Percentiles rank a stretch among this genome's conserved stretches.
phyloP scores from a whole-genome alignment of 345 rosid species.

The Ceriops decandra region DNA sequence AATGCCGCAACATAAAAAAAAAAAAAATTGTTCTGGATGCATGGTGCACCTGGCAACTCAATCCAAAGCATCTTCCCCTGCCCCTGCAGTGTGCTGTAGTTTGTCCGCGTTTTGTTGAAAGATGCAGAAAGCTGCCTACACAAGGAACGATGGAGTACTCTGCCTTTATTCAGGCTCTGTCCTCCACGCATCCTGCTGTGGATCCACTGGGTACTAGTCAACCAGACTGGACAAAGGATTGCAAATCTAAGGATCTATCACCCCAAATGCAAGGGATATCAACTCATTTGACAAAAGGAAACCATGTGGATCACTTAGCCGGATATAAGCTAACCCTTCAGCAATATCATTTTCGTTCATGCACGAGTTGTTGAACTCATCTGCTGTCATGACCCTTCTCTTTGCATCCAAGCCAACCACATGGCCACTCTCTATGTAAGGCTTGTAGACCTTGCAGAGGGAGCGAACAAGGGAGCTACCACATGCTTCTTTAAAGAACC shows the following conservation, averaged over 20 bases:
- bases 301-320: conserved; percentile 88
- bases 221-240: not conserved
- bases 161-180: not conserved
- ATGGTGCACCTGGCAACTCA: not conserved
- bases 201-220: not conserved
- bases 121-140: not conserved
- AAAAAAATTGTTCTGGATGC: not conserved
- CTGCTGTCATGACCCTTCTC: conserved; percentile 40
- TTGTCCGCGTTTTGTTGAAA: not conserved
- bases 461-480: conserved; percentile 50
- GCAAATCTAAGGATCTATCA: conserved; percentile 39
- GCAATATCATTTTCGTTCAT: conserved; percentile 31
- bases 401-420: conserved; percentile 60
- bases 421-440: conserved; percentile 68
- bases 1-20: too few relatives aligned
- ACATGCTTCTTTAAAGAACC: conserved; percentile 51
- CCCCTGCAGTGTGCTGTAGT: not conserved
- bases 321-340: conserved; percentile 45
- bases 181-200: not conserved
- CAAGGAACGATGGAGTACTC: not conserved
- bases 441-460: conserved; percentile 56
- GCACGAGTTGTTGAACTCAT: conserved; percentile 36
- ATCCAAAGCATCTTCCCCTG: not conserved
- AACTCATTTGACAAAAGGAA: conserved; percentile 80
- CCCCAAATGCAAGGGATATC: conserved; percentile 68